Conservation (phyloP, 495 filamentous ascomycete genomes). For the Podospora didyma region DNA sequence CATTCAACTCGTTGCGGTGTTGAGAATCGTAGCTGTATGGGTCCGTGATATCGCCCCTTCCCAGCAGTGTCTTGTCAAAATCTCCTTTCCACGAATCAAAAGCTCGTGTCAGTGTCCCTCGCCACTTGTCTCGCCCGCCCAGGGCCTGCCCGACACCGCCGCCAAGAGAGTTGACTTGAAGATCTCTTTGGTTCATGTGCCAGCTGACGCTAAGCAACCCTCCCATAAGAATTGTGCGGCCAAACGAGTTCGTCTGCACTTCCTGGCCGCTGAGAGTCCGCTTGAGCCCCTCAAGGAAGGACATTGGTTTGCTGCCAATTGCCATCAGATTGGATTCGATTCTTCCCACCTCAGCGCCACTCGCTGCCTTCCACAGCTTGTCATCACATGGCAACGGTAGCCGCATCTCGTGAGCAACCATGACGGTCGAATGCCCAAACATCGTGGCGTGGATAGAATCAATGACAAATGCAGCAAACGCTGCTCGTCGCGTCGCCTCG, state of each 20-base stretch:
- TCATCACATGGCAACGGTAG: slow-evolving; percentile 93
- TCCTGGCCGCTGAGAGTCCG: slow-evolving; percentile 81
- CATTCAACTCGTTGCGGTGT: slow-evolving; percentile 59
- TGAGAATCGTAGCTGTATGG: slow-evolving; percentile 43
- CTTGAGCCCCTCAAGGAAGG: slow-evolving; percentile 89
- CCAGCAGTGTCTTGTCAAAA: slow-evolving; percentile 74
- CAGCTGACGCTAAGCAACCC: slow-evolving; percentile 90
- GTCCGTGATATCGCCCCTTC: slow-evolving; percentile 39
- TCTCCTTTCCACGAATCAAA: slow-evolving; percentile 95
- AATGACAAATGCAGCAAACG: slow-evolving; percentile 92
- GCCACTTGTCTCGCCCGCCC: slow-evolving; percentile 90
- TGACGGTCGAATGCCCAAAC: slow-evolving; percentile 95
- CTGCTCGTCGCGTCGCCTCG: slow-evolving; percentile 83
- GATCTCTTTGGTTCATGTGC: slow-evolving; percentile 96
- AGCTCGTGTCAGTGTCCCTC: slow-evolving; percentile 77
- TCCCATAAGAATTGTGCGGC: slow-evolving; percentile 92
- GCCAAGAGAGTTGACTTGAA: slow-evolving; percentile 86
- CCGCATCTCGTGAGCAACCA: slow-evolving; percentile 95
- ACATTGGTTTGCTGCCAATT: slow-evolving; percentile 79
- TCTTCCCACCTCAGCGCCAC: slow-evolving; percentile 79
- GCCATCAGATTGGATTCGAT: slow-evolving; percentile 79
- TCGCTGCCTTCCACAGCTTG: slow-evolving; percentile 87
- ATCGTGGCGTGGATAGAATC: slow-evolving; percentile 97
- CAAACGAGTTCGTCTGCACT: slow-evolving; percentile 91
- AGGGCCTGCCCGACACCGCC: slow-evolving; percentile 69